phyloP scores from a whole-genome alignment of 2,329 filamentous ascomycete species.

The Pestalotiopsis fici region DNA sequence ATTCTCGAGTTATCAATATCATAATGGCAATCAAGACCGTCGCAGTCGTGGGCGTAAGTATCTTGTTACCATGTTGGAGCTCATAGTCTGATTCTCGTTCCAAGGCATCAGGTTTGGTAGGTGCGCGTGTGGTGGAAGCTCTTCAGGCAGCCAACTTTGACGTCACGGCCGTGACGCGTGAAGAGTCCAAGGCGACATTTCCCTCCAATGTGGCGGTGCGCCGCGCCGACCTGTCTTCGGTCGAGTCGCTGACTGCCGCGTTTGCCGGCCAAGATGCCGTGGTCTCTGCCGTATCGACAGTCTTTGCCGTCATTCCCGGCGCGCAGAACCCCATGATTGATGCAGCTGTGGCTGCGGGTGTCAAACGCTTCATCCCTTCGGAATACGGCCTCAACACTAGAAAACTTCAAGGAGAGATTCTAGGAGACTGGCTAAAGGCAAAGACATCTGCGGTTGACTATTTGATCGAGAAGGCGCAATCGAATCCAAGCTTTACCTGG shows the following conservation, averaged over 20 bases:
- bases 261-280: constrained; percentile 60
- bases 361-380: constrained; percentile 61
- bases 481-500: constrained; percentile 46
- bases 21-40: constrained; percentile 11
- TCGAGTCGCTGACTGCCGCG: constrained; percentile 46
- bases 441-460: constrained; percentile 36
- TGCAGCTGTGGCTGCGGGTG: constrained; percentile 58
- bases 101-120: constrained; percentile 28
- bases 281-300: constrained; percentile 41
- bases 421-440: background rate
- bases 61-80: background rate
- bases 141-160: constrained; percentile 40
- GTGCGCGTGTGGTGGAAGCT: constrained; percentile 33
- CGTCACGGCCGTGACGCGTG: constrained; percentile 54
- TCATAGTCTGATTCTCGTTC: background rate
- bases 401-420: constrained; percentile 9
- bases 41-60: constrained; percentile 10
- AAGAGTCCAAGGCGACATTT: constrained; percentile 34
- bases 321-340: constrained; percentile 54
- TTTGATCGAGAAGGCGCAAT: constrained; percentile 41
- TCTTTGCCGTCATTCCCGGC: constrained; percentile 29
- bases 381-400: constrained; percentile 48
- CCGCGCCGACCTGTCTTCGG: constrained; percentile 45
- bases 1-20: background rate
- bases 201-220: constrained; percentile 39